Conservation (phyloP, 805 yeast species). For the Danielozyma ontarioensis region DNA sequence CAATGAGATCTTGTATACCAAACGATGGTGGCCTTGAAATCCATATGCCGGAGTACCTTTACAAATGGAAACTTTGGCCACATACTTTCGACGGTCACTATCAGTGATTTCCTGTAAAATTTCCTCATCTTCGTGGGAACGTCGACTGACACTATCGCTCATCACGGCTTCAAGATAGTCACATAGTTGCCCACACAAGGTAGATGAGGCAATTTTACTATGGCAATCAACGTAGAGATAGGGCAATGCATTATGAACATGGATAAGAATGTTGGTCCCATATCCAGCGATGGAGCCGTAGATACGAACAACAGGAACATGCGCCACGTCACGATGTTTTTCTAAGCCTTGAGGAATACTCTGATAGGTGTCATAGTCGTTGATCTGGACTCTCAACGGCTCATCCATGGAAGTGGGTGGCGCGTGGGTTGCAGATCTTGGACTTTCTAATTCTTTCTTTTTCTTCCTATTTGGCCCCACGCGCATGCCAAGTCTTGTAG, state of each 20-base stretch:
- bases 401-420: no score
- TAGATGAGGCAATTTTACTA: slow-evolving; percentile 1
- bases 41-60: slow-evolving; percentile 85
- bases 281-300: slow-evolving; percentile 60
- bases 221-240: slow-evolving; percentile 64
- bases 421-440: no score
- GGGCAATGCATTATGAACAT: slow-evolving; percentile 82
- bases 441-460: no score
- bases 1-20: slow-evolving; percentile 64
- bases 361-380: slow-evolving; percentile 64
- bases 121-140: slow-evolving; percentile 1
- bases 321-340: slow-evolving; percentile 31
- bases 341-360: slow-evolving; percentile 52
- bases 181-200: neutral
- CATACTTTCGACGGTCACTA: slow-evolving; percentile 27
- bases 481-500: no score
- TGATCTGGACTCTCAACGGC: slow-evolving; percentile 46
- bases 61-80: slow-evolving; percentile 61
- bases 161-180: slow-evolving; percentile 1
- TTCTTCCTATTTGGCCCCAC: no score
- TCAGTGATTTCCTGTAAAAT: slow-evolving; percentile 1
- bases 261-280: slow-evolving; percentile 39
- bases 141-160: slow-evolving; percentile 6
- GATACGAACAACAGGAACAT: slow-evolving; percentile 72
- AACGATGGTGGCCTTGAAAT: slow-evolving; percentile 58